phyloP scores from a whole-genome alignment of 2,329 filamentous ascomycete species.

The Aspergillus sp. region DNA sequence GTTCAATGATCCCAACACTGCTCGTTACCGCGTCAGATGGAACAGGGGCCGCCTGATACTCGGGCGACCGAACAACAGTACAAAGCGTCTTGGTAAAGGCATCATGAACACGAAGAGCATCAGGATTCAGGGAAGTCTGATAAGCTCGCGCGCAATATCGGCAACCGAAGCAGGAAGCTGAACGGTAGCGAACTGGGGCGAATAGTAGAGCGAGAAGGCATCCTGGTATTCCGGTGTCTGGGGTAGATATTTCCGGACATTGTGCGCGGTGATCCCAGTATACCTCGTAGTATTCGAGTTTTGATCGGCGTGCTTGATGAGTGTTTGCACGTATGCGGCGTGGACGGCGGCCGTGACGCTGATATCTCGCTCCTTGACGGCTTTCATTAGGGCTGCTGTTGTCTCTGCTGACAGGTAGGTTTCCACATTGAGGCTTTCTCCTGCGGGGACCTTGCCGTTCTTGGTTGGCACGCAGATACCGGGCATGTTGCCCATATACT shows the following conservation, averaged over 20 bases:
- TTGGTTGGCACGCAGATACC: too few relatives aligned
- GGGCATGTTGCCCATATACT: neutral
- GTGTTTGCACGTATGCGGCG: neutral
- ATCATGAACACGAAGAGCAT: too few relatives aligned
- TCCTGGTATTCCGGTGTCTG: too few relatives aligned
- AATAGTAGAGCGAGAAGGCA: too few relatives aligned
- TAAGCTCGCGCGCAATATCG: too few relatives aligned
- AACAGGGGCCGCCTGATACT: neutral
- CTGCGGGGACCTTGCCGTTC: neutral
- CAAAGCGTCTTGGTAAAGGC: neutral
- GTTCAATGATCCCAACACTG: conserved; percentile 13
- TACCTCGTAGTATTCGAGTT: neutral
- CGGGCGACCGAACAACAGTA: neutral
- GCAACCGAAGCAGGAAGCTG: too few relatives aligned
- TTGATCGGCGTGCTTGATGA: neutral
- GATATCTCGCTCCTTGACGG: neutral
- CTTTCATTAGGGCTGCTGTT: neutral
- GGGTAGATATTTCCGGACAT: too few relatives aligned
- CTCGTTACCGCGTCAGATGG: conserved; percentile 8
- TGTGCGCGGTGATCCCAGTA: too few relatives aligned
- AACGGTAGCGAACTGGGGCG: too few relatives aligned
- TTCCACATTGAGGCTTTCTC: neutral
- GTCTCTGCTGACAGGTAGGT: neutral
- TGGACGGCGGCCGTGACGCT: conserved; percentile 1
- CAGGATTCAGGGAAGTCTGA: too few relatives aligned